phyloP scores from a whole-genome alignment of 805 yeast species.

The Starmerella bombi region DNA sequence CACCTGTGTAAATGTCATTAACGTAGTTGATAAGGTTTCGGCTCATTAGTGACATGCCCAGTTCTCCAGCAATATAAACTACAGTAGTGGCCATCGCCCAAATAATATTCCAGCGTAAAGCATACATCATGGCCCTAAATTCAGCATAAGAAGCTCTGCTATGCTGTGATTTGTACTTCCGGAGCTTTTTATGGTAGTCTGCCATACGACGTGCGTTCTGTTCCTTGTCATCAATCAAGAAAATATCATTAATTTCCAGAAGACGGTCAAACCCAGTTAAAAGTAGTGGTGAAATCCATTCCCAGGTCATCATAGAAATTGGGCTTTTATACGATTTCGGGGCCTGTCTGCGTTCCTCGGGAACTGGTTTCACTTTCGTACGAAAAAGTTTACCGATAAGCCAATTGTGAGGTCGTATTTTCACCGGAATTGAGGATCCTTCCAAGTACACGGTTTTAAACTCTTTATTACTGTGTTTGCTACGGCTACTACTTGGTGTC shows the following conservation, averaged over 20 bases:
- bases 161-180: slow-evolving; percentile 2
- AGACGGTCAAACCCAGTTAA: slow-evolving; percentile 21
- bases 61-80: slow-evolving; percentile 17
- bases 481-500: neutral
- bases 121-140: slow-evolving; percentile 19
- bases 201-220: slow-evolving; percentile 13
- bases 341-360: slow-evolving; percentile 12
- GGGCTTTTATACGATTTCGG: slow-evolving; percentile 26
- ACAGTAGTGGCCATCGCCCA: slow-evolving; percentile 2
- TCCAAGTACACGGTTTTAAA: slow-evolving; percentile 8
- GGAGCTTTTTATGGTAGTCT: slow-evolving; percentile 14
- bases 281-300: slow-evolving; percentile 44
- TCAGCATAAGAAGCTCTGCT: slow-evolving; percentile 15
- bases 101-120: slow-evolving; percentile 16
- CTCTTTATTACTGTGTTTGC: slow-evolving; percentile 2
- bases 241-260: slow-evolving; percentile 21
- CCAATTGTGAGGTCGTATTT: slow-evolving; percentile 16
- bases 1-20: slow-evolving; percentile 15
- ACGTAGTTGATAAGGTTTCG: slow-evolving; percentile 16
- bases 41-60: slow-evolving; percentile 21
- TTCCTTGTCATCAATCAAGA: slow-evolving; percentile 12
- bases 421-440: slow-evolving; percentile 9
- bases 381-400: slow-evolving; percentile 11
- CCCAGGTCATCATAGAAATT: slow-evolving; percentile 35
- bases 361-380: slow-evolving; percentile 19